Base-by-base conservation (phyloP, 164 flowering plant genomes). In the Nymphaea thermarum region DNA sequence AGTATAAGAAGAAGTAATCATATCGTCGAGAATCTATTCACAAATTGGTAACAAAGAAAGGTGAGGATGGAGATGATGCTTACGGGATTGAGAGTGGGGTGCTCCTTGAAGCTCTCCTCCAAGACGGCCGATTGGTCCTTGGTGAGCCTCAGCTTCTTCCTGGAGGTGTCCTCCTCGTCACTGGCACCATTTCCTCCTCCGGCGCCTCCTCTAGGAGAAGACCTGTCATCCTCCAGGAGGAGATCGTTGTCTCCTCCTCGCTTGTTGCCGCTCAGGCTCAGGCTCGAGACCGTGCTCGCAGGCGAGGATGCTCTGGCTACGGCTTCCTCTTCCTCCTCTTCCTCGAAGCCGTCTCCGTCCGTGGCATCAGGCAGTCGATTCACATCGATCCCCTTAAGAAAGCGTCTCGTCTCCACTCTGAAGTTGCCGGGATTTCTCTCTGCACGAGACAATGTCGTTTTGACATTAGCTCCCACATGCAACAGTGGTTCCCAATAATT, bases 41-140 rank as follows among this genome's bases (percentile, higher is more conserved):
- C 12, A 51, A 51, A 8, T 10, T 51, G 57, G 57, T 51, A 10
- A 51, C 14, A 10, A 51, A 51, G 57, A 51, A 51, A 51, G 14
- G 14, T 2, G 3, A 3, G 57, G 57, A 4, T 51, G 12, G 14
- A 15, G 14, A 51, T 8, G 57, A 47, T 16, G 66, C 93, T 79
- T 83, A 91, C 97, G 4, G 97, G 97, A 66, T 91, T 91, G 78
- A 91, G 90, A 16, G 79, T 79, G 72, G 68, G 76, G 85, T 89
- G 97, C 68, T 91, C 89, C 76, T 89, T 88, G 82, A 91, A 91
- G 81, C 85, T 86, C 62, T 91, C 93, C 71, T 91, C 97, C 7
- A 91, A 88, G 42, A 84, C 69, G 8, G 87, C 88, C 6, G 95
- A 85, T 76, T 91, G 97, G 44, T 88, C 97, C 67, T 85, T 86